These are phyloP conservation scores for Colletotrichum simmondsii DNA, from an alignment of 2,329 filamentous ascomycete species.

Conservation along the genomic window DNA sequence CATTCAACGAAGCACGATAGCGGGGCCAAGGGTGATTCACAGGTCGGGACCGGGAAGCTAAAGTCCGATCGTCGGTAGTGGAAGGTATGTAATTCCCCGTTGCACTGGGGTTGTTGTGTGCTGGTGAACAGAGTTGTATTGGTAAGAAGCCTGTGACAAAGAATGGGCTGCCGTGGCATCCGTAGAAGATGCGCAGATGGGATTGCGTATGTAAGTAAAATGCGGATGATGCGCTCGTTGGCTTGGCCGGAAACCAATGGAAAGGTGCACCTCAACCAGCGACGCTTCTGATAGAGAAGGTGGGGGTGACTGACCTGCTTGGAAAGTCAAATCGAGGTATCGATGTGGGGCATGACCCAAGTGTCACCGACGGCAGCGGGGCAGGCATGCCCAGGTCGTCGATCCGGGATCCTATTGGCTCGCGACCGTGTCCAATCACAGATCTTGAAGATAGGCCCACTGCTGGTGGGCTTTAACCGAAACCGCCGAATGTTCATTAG, in stretches of 20 bases:
- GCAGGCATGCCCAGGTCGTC: slow-evolving; percentile 9
- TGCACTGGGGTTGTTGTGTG: background rate
- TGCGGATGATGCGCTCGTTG: slow-evolving; percentile 27
- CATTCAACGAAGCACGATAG: slow-evolving; percentile 32
- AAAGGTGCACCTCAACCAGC: slow-evolving; percentile 23
- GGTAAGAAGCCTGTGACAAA: slow-evolving; percentile 24
- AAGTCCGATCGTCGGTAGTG: slow-evolving; percentile 14
- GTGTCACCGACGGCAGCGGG: slow-evolving; percentile 17
- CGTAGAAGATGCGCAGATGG: slow-evolving; percentile 2
- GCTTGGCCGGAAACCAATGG: slow-evolving; percentile 26
- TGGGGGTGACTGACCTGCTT: slow-evolving; percentile 19
- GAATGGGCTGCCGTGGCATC: slow-evolving; percentile 18
- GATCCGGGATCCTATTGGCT: slow-evolving; percentile 25
- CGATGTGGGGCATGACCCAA: slow-evolving; percentile 20
- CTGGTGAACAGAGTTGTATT: slow-evolving; percentile 8
- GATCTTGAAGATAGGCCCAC: background rate
- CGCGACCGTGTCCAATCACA: slow-evolving; percentile 5
- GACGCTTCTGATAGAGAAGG: slow-evolving; percentile 27
- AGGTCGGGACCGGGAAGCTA: background rate
- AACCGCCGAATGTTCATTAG: slow-evolving; percentile 27
- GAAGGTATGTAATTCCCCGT: background rate
- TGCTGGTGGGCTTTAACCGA: slow-evolving; percentile 18
- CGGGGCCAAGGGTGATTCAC: slow-evolving; percentile 2
- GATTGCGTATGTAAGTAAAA: slow-evolving; percentile 18
- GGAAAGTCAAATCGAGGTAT: slow-evolving; percentile 27